Evolutionary conservation across 352 stramenopile species (phyloP).

Genomic region (Phytophthora foliorum): DNA sequence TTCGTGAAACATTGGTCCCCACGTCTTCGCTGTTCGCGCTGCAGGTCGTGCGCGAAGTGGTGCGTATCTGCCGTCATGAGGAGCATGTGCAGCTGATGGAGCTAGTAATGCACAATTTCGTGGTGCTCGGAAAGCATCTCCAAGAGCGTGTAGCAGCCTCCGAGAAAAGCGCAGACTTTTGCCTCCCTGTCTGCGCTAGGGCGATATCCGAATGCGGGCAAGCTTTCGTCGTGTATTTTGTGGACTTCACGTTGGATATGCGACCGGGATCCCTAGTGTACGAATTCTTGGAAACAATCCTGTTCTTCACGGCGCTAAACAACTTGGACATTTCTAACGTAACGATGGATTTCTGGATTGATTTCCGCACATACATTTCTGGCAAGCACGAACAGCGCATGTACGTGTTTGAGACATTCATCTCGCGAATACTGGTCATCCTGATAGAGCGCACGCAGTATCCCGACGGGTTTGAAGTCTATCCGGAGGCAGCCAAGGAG

Average conservation of each 20-base stretch:
- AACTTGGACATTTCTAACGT: constrained; percentile 79
- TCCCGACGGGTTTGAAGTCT: constrained; percentile 60
- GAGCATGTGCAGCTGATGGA: constrained; percentile 80
- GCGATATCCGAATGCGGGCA: constrained; percentile 82
- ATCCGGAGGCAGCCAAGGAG: constrained; percentile 62
- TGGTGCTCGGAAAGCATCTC: constrained; percentile 73
- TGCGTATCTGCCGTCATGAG: constrained; percentile 64
- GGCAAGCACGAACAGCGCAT: constrained; percentile 83
- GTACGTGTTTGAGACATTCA: constrained; percentile 74
- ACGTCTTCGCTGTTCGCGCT: constrained; percentile 58
- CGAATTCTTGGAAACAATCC: constrained; percentile 76
- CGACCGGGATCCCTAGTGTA: constrained; percentile 73
- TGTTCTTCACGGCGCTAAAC: constrained; percentile 74
- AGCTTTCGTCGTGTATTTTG: constrained; percentile 82
- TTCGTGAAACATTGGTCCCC: constrained; percentile 58
- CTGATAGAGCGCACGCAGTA: constrained; percentile 78
- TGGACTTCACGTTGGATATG: constrained; percentile 77
- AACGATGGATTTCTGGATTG: constrained; percentile 89
- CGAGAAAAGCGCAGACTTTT: constrained; percentile 49
- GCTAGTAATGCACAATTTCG: constrained; percentile 81
- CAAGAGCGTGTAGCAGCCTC: constrained; percentile 40
- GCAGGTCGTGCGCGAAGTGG: constrained; percentile 73
- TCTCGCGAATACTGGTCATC: constrained; percentile 74
- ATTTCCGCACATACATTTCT: constrained; percentile 78
- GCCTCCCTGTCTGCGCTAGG: constrained; percentile 57